phyloP scores from a whole-genome alignment of 257 asterid species.

The Solanum tacnaense region DNA sequence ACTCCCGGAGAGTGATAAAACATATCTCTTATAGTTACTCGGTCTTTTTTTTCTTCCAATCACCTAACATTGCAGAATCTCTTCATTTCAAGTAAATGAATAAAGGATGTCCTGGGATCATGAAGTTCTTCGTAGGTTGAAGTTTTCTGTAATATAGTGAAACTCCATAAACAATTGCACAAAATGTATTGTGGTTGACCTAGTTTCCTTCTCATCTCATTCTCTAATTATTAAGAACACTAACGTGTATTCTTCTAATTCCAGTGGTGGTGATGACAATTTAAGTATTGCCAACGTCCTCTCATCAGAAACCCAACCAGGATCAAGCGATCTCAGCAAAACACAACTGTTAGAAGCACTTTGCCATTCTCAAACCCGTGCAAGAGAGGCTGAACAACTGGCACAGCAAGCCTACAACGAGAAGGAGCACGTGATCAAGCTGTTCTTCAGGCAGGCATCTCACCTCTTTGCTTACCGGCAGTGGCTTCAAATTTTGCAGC shows the following conservation, averaged over 20 bases:
- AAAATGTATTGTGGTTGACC: background rate
- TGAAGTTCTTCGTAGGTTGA: background rate
- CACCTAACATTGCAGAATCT: background rate
- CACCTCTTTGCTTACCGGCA: slow-evolving; percentile 56
- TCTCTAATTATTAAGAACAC: background rate
- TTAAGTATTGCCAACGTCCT: slow-evolving; percentile 10
- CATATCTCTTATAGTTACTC: background rate
- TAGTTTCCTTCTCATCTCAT: background rate
- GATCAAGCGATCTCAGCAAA: slow-evolving; percentile 27
- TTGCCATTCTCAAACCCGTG: slow-evolving; percentile 70
- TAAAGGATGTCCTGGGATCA: background rate
- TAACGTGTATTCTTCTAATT: background rate
- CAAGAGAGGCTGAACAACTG: slow-evolving; percentile 57
- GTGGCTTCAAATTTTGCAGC: slow-evolving; percentile 54
- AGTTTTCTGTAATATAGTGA: background rate
- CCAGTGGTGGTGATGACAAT: slow-evolving; percentile 11
- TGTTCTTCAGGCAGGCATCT: slow-evolving; percentile 54
- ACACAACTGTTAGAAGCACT: slow-evolving; percentile 47
- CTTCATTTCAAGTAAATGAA: background rate
- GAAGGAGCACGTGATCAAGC: slow-evolving; percentile 38
- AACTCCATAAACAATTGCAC: background rate
- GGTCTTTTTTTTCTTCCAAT: background rate
- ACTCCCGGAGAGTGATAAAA: background rate
- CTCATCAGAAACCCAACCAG: slow-evolving; percentile 10
- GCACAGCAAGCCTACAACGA: slow-evolving; percentile 56